Base-by-base conservation (phyloP, 2,329 filamentous ascomycete genomes). In the Daldinia sp. region DNA sequence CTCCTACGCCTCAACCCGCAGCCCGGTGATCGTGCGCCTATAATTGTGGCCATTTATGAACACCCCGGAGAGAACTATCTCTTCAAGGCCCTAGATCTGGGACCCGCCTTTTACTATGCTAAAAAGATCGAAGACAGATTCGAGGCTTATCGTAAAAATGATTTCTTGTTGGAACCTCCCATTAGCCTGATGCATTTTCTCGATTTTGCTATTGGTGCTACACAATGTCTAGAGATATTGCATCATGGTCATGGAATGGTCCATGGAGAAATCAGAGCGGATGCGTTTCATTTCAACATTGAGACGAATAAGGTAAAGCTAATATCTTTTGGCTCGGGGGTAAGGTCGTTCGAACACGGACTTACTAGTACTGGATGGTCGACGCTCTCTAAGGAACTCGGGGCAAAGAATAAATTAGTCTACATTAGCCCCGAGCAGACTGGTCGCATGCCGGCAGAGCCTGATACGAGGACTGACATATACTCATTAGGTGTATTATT, bases 401-500 rank as follows among this genome's bases (percentile, higher is more conserved):
- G 94, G 1, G 93, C 94, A 44, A 94, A 93, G 80, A 91, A 94
- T 77, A 97, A 97, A 80, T 84, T 98, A 20, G 89, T 94, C 58
- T 98, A 93, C 77, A 97, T 98, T 77, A 95, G 94, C 53, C 94
- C 95, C 0, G 95, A 98, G 78, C 95, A 98, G 82, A 98, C 95
- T 2, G 95, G 95, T 13, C 90, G 95, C 20, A 92, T 98, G 87
- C 93, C 94, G 2, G 93, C 93, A 3, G 94, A 98, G 78, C 95
- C 95, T 1, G 95, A 98, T 80, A 93, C 88, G 48, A 88, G 95
- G 44, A 98, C 95, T 15, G 95, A 98, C 79, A 97, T 98, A 35
- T 98, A 98, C 81, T 94, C 93, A 0, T 83, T 98, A 0, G 95
- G 95, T 3, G 90, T 98, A 42, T 80, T 98, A 1, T 95, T 98